Evolutionary conservation across 1,284 basidiomycete genomes (phyloP).

Genomic region (Calocybe gambosa): DNA sequence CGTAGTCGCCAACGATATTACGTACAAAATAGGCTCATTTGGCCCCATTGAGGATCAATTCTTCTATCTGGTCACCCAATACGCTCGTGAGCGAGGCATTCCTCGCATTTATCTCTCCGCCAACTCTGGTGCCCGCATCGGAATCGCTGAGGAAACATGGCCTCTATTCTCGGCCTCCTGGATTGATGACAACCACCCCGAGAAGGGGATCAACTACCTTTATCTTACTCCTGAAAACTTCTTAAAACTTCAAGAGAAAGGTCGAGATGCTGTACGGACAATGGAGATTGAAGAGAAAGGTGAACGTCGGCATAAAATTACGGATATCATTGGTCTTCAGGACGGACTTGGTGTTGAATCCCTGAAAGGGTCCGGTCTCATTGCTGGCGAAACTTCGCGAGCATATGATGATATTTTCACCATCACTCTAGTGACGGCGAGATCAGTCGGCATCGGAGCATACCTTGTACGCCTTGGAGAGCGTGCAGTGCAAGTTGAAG

Average conservation of each 20-base stretch:
- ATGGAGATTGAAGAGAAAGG: constrained; percentile 83
- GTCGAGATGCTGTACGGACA: constrained; percentile 73
- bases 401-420: constrained; percentile 99
- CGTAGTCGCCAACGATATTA: constrained; percentile 97
- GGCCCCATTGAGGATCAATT: constrained; percentile 94
- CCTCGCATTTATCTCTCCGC: constrained; percentile 97
- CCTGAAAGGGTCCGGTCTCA: constrained; percentile 93
- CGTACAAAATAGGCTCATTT: constrained; percentile 97
- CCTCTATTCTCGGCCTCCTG: constrained; percentile 90
- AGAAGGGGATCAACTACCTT: constrained; percentile 96
- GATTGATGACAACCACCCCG: constrained; percentile 75
- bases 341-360: constrained; percentile 99
- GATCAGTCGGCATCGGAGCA: constrained; percentile 98
- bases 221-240: constrained; percentile 89
- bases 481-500: constrained; percentile 97
- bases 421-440: constrained; percentile 96
- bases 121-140: constrained; percentile 97
- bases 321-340: constrained; percentile 93
- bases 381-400: constrained; percentile 97
- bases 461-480: constrained; percentile 98
- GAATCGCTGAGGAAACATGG: constrained; percentile 90
- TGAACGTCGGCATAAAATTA: constrained; percentile 89
- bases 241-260: constrained; percentile 80
- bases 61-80: constrained; percentile 93
- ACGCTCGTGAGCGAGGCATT: constrained; percentile 83